Evolutionary conservation across 768 basidiomycete species (phyloP).

Genomic region (Hygrophoropsis aurantiaca): DNA sequence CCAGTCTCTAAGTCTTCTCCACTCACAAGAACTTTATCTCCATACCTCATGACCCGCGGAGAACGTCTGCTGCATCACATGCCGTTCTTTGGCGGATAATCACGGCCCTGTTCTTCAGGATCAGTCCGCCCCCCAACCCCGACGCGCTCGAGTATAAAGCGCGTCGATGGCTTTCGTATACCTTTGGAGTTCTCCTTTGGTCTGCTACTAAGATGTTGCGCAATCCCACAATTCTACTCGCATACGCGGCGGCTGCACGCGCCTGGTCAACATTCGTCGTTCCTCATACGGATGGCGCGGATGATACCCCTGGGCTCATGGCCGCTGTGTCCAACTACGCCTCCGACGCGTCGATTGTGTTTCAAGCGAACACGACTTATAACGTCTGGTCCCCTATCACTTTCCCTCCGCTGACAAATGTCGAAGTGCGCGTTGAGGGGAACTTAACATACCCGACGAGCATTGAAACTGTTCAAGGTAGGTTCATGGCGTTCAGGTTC

Average conservation of each 20-base stretch:
- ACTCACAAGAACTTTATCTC: too few relatives aligned
- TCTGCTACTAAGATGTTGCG: slow-evolving; percentile 17
- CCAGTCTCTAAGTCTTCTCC: too few relatives aligned
- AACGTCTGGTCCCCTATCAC: slow-evolving; percentile 61
- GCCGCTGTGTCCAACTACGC: slow-evolving; percentile 41
- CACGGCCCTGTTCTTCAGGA: too few relatives aligned
- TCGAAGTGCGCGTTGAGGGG: slow-evolving; percentile 56
- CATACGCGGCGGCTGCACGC: slow-evolving; percentile 28
- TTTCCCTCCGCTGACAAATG: slow-evolving; percentile 55
- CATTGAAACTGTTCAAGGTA: slow-evolving; percentile 52
- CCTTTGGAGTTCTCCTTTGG: too few relatives aligned
- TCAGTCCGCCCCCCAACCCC: too few relatives aligned
- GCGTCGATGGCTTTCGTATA: too few relatives aligned
- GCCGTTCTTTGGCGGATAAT: too few relatives aligned
- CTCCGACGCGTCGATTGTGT: slow-evolving; percentile 52
- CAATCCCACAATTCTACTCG: slow-evolving; percentile 48
- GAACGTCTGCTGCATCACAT: too few relatives aligned
- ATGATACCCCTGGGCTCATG: slow-evolving; percentile 52
- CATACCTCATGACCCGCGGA: too few relatives aligned
- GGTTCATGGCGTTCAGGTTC: not conserved
- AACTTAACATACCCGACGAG: slow-evolving; percentile 56
- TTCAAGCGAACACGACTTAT: slow-evolving; percentile 55
- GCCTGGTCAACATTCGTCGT: slow-evolving; percentile 54
- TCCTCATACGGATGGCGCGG: slow-evolving; percentile 44
- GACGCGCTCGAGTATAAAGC: too few relatives aligned